Percentiles rank a stretch among this genome's conserved stretches.
phyloP scores from a whole-genome alignment of 2,329 filamentous ascomycete genomes.

The Bimuria novae-zelandiae region DNA sequence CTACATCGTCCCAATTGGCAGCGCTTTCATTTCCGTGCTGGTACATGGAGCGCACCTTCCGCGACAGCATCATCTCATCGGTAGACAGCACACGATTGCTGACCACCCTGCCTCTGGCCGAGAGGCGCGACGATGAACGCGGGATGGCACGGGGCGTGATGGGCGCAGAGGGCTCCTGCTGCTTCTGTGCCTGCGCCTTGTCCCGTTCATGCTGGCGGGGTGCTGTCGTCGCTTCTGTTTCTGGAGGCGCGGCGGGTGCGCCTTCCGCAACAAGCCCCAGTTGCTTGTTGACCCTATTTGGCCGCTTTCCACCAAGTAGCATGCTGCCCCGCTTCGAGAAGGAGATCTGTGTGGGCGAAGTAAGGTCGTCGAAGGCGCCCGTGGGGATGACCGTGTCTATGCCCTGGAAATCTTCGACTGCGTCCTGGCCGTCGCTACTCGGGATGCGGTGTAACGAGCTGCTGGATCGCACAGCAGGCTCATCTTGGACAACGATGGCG shows the following conservation, averaged over 20 bases:
- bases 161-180: slow-evolving; percentile 25
- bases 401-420: slow-evolving; percentile 47
- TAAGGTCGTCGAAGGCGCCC: slow-evolving; percentile 58
- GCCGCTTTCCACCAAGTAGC: slow-evolving; percentile 59
- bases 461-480: slow-evolving; percentile 25
- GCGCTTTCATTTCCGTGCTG: slow-evolving; percentile 63
- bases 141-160: slow-evolving; percentile 33
- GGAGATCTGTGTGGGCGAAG: slow-evolving; percentile 55
- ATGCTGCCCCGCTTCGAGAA: slow-evolving; percentile 67
- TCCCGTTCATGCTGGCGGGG: slow-evolving; percentile 16
- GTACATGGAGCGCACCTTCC: slow-evolving; percentile 68
- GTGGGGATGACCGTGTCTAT: slow-evolving; percentile 62
- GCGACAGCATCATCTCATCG: slow-evolving; percentile 66
- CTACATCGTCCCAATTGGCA: slow-evolving; percentile 47
- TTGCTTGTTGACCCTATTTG: slow-evolving; percentile 44
- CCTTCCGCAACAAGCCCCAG: slow-evolving; percentile 29
- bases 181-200: slow-evolving; percentile 10
- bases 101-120: slow-evolving; percentile 40
- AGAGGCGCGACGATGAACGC: slow-evolving; percentile 44
- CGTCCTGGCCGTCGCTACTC: not conserved
- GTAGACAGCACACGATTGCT: slow-evolving; percentile 60
- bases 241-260: slow-evolving; percentile 13
- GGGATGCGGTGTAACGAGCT: slow-evolving; percentile 11
- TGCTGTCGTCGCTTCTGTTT: too few species aligned
- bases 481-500: slow-evolving; percentile 52